Evolutionary conservation across 108 stramenopile genomes (phyloP).

Genomic region (Discostella pseudostelligera): DNA sequence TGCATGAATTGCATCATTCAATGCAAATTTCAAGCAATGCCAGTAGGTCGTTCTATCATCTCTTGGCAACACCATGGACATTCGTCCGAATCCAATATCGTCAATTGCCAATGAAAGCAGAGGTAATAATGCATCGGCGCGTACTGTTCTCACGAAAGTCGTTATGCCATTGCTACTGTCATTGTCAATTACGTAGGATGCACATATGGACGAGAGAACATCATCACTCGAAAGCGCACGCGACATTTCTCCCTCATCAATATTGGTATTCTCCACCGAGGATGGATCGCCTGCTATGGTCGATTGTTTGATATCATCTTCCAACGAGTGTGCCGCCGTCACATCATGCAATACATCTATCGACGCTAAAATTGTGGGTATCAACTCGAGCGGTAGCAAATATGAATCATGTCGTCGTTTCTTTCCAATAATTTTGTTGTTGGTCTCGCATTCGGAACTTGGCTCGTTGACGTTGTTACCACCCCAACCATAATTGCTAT

Average conservation of each 20-base stretch:
- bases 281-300: neutral
- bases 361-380: slow-evolving; percentile 26
- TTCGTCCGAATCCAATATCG: slow-evolving; percentile 24
- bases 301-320: too few species aligned
- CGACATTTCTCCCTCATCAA: slow-evolving; percentile 1
- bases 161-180: neutral
- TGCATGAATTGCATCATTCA: slow-evolving; percentile 24
- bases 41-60: slow-evolving; percentile 21
- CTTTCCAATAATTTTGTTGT: too few species aligned
- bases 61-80: slow-evolving; percentile 12
- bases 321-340: neutral
- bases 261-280: neutral
- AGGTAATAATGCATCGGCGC: slow-evolving; percentile 32
- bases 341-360: slow-evolving; percentile 32
- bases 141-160: slow-evolving; percentile 1
- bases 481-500: too few species aligned
- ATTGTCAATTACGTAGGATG: neutral
- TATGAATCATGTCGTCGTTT: slow-evolving; percentile 12
- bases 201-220: slow-evolving; percentile 22
- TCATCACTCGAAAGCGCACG: slow-evolving; percentile 17
- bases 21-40: slow-evolving; percentile 24
- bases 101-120: slow-evolving; percentile 42
- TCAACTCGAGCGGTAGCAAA: slow-evolving; percentile 29
- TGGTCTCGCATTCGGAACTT: too few species aligned
- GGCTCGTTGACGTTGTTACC: too few species aligned